A percentile compares a stretch with the other conserved stretches of the same genome.
Evolutionary conservation across 768 basidiomycete genomes (phyloP).

Genomic region (Artomyces pyxidatus): DNA sequence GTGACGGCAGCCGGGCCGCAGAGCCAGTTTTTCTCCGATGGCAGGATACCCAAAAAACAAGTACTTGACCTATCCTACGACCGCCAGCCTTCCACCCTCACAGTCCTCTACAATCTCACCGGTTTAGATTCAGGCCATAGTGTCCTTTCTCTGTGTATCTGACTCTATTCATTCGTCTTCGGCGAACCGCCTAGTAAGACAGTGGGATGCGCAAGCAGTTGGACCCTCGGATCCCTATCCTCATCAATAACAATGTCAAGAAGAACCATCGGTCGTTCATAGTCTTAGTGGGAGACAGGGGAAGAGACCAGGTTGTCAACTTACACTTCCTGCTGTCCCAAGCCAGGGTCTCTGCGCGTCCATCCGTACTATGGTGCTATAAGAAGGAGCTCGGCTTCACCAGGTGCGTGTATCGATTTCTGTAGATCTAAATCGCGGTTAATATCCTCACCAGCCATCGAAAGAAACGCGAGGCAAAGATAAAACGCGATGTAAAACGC

Average conservation of each 20-base stretch:
- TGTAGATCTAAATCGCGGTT: neutral
- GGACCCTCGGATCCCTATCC: constrained; percentile 85
- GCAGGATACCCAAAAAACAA: no score
- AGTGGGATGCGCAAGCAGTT: constrained; percentile 75
- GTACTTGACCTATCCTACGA: no score
- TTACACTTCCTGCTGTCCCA: constrained; percentile 93
- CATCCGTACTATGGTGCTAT: constrained; percentile 96
- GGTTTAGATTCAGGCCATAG: no score
- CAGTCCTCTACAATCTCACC: no score
- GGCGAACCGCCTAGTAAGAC: neutral
- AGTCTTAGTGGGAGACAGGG: constrained; percentile 91
- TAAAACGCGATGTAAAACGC: constrained; percentile 92
- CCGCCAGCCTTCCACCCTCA: no score
- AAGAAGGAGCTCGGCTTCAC: constrained; percentile 98
- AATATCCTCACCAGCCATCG: constrained; percentile 56
- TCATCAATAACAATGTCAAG: constrained; percentile 91
- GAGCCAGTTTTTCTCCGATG: no score
- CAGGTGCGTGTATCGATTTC: constrained; percentile 42
- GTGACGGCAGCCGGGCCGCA: no score
- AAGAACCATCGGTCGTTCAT: constrained; percentile 92
- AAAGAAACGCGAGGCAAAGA: constrained; percentile 94
- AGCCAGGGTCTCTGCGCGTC: constrained; percentile 79
- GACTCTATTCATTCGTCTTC: neutral
- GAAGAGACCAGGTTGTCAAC: constrained; percentile 93
- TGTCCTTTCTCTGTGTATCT: no score